These are phyloP conservation scores for Pseudozyma tsukubaensis DNA, from an alignment of 1,284 basidiomycete genomes.

Conservation along the genomic window DNA sequence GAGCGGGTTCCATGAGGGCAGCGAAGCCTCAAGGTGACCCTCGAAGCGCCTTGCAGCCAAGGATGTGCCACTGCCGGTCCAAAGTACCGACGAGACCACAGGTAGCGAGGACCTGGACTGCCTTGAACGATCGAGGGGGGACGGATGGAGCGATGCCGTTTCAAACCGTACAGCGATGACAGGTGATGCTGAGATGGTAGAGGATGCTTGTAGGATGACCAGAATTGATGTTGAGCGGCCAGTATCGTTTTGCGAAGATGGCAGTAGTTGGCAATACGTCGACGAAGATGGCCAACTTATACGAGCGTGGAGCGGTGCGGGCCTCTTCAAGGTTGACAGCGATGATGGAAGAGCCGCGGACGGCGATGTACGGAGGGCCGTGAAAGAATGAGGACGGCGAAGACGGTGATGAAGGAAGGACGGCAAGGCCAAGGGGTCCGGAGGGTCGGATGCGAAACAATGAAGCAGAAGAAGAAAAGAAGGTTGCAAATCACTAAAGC, in stretches of 20 bases:
- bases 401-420: slow-evolving; percentile 1
- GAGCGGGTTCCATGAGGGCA: slow-evolving; percentile 21
- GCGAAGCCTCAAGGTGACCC: slow-evolving; percentile 1
- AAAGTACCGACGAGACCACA: too few species aligned
- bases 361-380: not conserved
- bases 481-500: not conserved
- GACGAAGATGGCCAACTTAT: not conserved
- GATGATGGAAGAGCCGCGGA: too few species aligned
- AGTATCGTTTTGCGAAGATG: too few species aligned
- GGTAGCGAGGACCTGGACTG: too few species aligned
- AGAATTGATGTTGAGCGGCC: not conserved
- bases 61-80: too few species aligned
- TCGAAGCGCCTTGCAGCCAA: too few species aligned
- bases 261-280: not conserved
- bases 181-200: not conserved
- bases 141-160: not conserved
- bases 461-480: not conserved
- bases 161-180: not conserved
- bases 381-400: not conserved
- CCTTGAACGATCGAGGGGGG: not conserved
- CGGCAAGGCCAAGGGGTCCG: not conserved
- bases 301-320: not conserved
- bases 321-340: too few species aligned
- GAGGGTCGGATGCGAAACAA: not conserved
- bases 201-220: not conserved